Evolutionary conservation across 192 early-diverging fungal species (phyloP).

Genomic region (Dissophora ornata): DNA sequence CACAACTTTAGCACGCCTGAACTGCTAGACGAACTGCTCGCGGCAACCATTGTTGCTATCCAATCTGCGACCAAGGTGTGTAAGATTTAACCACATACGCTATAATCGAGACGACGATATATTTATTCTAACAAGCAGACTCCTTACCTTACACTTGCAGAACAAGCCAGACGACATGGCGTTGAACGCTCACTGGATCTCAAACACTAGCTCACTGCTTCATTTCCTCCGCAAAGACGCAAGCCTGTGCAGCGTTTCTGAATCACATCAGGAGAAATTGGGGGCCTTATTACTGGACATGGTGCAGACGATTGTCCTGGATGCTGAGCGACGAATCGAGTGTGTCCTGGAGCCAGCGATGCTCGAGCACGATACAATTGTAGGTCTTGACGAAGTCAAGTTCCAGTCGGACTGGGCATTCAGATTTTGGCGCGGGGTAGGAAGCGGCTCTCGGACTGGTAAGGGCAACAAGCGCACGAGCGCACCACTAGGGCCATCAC

Average conservation of each 20-base stretch:
- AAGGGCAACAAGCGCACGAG: constrained; percentile 38
- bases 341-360: constrained; percentile 71
- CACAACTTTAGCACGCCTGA: constrained; percentile 80
- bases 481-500: constrained; percentile 3
- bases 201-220: constrained; percentile 82
- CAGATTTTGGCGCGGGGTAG: constrained; percentile 12
- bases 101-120: too few species aligned
- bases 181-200: constrained; percentile 82
- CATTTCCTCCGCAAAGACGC: constrained; percentile 89
- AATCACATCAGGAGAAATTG: constrained; percentile 75
- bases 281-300: constrained; percentile 80
- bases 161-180: constrained; percentile 63
- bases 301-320: constrained; percentile 67
- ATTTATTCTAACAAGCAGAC: too few species aligned
- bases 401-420: constrained; percentile 67
- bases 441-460: too few species aligned
- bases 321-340: constrained; percentile 73
- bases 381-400: constrained; percentile 67
- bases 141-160: too few species aligned
- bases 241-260: constrained; percentile 74
- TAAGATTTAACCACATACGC: too few species aligned
- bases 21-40: constrained; percentile 75
- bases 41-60: constrained; percentile 68
- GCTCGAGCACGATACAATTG: constrained; percentile 76
- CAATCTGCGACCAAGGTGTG: constrained; percentile 62